These are phyloP conservation scores for Apophysomyces elegans DNA, from an alignment of 371 early-diverging fungal species.

Conservation along the genomic window DNA sequence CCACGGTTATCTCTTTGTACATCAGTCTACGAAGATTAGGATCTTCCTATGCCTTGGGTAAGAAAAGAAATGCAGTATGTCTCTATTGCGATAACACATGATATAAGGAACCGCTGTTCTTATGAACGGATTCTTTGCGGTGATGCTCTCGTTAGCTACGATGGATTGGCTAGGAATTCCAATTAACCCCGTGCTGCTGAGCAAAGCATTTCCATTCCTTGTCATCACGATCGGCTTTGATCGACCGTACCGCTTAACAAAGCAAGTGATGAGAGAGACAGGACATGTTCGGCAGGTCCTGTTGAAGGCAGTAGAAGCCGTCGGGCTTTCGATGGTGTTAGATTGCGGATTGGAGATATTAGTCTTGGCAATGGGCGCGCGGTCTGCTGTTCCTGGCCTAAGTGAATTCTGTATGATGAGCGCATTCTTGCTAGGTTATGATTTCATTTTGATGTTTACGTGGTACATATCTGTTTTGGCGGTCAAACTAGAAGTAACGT, in stretches of 20 bases:
- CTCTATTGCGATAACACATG: background rate
- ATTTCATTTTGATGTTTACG: constrained; percentile 84
- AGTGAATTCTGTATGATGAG: constrained; percentile 84
- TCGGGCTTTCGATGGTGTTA: constrained; percentile 68
- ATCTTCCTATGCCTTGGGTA: constrained; percentile 80
- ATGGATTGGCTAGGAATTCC: constrained; percentile 68
- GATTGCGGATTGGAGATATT: constrained; percentile 86
- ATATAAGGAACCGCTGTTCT: constrained; percentile 61
- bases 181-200: constrained; percentile 77
- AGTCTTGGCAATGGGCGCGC: constrained; percentile 78
- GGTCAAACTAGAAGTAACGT: constrained; percentile 81
- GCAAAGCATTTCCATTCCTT: constrained; percentile 92
- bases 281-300: constrained; percentile 67
- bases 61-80: constrained; percentile 14
- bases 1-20: constrained; percentile 82
- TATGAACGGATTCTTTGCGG: constrained; percentile 76
- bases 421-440: constrained; percentile 81
- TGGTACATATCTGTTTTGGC: constrained; percentile 87
- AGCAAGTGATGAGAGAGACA: constrained; percentile 71
- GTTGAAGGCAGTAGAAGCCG: constrained; percentile 69
- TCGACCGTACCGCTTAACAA: constrained; percentile 82
- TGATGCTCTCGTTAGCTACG: constrained; percentile 76
- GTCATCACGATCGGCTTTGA: constrained; percentile 94
- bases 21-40: constrained; percentile 88
- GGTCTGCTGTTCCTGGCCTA: constrained; percentile 78